Conservation (phyloP, 805 yeast species). For the Debaryomyces prosopidis region DNA sequence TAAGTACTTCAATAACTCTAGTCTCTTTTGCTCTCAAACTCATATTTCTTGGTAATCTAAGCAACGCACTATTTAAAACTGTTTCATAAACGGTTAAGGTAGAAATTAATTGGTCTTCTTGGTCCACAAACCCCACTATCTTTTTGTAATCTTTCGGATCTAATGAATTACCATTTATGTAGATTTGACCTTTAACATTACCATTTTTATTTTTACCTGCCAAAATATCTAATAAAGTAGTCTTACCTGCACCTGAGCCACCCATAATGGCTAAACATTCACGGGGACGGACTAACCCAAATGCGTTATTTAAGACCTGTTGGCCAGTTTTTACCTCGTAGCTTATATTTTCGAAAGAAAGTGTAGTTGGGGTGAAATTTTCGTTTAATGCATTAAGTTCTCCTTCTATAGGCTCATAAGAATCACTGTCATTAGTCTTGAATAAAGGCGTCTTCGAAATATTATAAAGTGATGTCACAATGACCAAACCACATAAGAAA, state of each 20-base stretch:
- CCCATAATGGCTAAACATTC: constrained; percentile 96
- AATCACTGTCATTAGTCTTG: constrained; percentile 28
- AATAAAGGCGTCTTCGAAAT: constrained; percentile 66
- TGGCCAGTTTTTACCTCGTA: constrained; percentile 53
- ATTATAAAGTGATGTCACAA: constrained; percentile 45
- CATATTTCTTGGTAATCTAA: constrained; percentile 84
- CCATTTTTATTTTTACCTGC: constrained; percentile 90
- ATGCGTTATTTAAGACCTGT: constrained; percentile 59
- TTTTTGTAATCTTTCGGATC: constrained; percentile 51
- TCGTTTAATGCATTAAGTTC: constrained; percentile 47
- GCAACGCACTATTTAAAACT: constrained; percentile 84
- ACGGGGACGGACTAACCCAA: constrained; percentile 82
- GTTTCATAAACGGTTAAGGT: constrained; percentile 96
- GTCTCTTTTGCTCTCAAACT: constrained; percentile 67
- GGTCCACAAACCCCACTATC: constrained; percentile 92
- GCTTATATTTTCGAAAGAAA: constrained; percentile 72
- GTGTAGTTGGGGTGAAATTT: constrained; percentile 62
- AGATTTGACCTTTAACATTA: constrained; percentile 59
- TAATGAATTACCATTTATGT: constrained; percentile 68
- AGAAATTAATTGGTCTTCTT: constrained; percentile 87
- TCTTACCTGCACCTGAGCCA: constrained; percentile 98
- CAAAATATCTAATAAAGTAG: constrained; percentile 86
- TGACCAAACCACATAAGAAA: constrained; percentile 41
- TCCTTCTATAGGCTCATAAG: constrained; percentile 28
- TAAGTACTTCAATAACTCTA: constrained; percentile 80